phyloP scores from a whole-genome alignment of 2,329 filamentous ascomycete genomes.

The Fusarium albidum region DNA sequence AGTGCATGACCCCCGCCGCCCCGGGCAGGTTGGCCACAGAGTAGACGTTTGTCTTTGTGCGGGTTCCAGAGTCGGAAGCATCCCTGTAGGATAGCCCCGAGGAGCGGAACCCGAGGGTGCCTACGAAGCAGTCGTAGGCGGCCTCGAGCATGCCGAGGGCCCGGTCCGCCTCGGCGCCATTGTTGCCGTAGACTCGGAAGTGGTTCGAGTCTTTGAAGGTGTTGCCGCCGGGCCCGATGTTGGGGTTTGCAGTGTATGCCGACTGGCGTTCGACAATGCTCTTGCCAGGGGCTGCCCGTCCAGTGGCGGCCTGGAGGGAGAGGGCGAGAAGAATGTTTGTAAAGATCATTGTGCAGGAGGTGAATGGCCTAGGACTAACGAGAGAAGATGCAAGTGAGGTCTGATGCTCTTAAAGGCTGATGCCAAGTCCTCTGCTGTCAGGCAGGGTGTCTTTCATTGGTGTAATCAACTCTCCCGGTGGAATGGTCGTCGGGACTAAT shows the following conservation, averaged over 20 bases:
- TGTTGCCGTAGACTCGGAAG: conserved; percentile 48
- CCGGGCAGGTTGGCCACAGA: conserved; percentile 47
- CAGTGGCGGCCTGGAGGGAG: background rate
- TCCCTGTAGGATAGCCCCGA: conserved; percentile 47
- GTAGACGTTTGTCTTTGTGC: conserved; percentile 57
- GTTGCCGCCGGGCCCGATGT: conserved; percentile 42
- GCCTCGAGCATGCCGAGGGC: conserved; percentile 53
- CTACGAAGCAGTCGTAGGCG: conserved; percentile 51
- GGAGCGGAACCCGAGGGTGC: conserved; percentile 47
- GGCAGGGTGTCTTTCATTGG: background rate
- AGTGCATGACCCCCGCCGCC: conserved; percentile 52
- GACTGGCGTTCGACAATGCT: background rate
- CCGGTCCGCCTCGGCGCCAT: conserved; percentile 28
- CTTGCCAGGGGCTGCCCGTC: conserved; percentile 3
- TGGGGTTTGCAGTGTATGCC: conserved; percentile 39
- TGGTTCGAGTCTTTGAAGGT: conserved; percentile 44
- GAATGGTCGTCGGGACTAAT: background rate
- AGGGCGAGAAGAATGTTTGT: conserved; percentile 1
- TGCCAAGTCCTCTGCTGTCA: background rate
- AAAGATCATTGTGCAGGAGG: background rate
- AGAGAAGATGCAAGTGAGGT: background rate
- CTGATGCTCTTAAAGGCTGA: background rate
- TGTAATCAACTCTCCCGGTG: background rate
- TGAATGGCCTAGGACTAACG: background rate
- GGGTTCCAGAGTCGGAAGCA: conserved; percentile 48